Conservation (phyloP, 2,329 filamentous ascomycete genomes). For the Corynespora cassiicola region DNA sequence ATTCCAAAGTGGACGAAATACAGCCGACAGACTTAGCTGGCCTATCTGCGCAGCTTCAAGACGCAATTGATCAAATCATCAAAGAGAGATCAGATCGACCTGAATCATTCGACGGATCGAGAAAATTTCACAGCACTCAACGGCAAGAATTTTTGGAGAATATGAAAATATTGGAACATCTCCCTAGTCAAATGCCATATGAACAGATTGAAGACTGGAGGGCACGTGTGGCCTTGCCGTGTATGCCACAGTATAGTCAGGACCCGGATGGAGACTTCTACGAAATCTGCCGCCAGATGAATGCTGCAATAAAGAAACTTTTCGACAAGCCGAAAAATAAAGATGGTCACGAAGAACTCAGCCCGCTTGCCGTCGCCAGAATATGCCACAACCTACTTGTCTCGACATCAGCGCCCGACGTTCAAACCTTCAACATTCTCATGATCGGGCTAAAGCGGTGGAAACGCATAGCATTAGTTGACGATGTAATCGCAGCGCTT, state of each 20-base stretch:
- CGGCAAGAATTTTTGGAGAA: constrained; percentile 22
- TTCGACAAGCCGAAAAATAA: constrained; percentile 10
- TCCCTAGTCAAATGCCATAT: constrained; percentile 12
- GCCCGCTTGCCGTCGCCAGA: constrained; percentile 28
- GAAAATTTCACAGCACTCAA: no score
- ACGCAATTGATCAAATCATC: no score
- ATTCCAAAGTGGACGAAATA: constrained; percentile 15
- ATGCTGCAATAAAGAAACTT: constrained; percentile 32
- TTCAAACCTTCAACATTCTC: constrained; percentile 74
- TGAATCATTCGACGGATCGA: not conserved
- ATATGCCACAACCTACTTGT: constrained; percentile 71
- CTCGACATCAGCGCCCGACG: constrained; percentile 66
- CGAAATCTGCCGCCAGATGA: constrained; percentile 34
- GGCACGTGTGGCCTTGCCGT: constrained; percentile 12
- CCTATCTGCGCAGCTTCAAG: constrained; percentile 17
- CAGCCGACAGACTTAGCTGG: constrained; percentile 10
- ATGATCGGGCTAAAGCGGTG: constrained; percentile 65
- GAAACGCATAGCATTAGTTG: constrained; percentile 28
- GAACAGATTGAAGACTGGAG: constrained; percentile 18
- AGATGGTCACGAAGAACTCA: constrained; percentile 8
- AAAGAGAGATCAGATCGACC: not conserved
- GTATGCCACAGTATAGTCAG: constrained; percentile 43
- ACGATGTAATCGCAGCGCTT: constrained; percentile 37
- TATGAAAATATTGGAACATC: constrained; percentile 19
- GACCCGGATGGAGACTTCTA: constrained; percentile 46